A percentile compares a stretch with the other conserved stretches of the same genome.
Conservation (phyloP, 2,329 filamentous ascomycete genomes). For the Ophiostoma sp. region DNA sequence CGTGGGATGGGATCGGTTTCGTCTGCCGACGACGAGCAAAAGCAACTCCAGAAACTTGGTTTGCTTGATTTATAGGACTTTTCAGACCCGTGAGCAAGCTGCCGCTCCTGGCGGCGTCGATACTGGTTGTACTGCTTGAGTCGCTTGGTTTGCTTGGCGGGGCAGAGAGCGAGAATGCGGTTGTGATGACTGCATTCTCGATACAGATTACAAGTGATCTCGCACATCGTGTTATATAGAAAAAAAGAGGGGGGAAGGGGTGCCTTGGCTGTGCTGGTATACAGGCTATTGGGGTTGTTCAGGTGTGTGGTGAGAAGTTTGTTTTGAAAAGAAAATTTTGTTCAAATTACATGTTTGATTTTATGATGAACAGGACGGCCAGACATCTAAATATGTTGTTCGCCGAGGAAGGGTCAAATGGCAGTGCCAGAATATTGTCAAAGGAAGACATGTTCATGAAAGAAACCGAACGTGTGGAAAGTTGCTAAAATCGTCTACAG, state of each 20-base stretch:
- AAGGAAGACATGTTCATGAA: neutral
- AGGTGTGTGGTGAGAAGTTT: no score
- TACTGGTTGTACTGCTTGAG: slow-evolving; percentile 2
- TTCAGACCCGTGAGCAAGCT: neutral
- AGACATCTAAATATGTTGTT: neutral
- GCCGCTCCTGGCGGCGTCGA: neutral
- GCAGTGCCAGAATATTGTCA: neutral
- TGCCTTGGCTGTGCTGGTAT: neutral
- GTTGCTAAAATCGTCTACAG: neutral
- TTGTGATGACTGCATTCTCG: slow-evolving; percentile 20
- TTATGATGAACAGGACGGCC: neutral
- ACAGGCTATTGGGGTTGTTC: neutral
- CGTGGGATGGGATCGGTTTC: slow-evolving; percentile 8
- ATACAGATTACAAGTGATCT: slow-evolving; percentile 21
- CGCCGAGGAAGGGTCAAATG: neutral
- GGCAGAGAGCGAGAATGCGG: slow-evolving; percentile 23
- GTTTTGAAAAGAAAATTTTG: neutral
- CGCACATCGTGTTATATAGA: slow-evolving; percentile 21
- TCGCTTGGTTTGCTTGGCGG: slow-evolving; percentile 6
- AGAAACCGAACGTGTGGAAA: no score
- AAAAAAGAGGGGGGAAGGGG: neutral
- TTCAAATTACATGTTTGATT: neutral
- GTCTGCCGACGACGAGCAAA: neutral
- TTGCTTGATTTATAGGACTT: neutral
- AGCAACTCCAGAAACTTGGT: slow-evolving; percentile 10